Percentiles rank a stretch among this genome's conserved stretches.
Evolutionary conservation across 2,329 filamentous ascomycete genomes (phyloP).

Genomic region (Alternaria novae-zelandiae): DNA sequence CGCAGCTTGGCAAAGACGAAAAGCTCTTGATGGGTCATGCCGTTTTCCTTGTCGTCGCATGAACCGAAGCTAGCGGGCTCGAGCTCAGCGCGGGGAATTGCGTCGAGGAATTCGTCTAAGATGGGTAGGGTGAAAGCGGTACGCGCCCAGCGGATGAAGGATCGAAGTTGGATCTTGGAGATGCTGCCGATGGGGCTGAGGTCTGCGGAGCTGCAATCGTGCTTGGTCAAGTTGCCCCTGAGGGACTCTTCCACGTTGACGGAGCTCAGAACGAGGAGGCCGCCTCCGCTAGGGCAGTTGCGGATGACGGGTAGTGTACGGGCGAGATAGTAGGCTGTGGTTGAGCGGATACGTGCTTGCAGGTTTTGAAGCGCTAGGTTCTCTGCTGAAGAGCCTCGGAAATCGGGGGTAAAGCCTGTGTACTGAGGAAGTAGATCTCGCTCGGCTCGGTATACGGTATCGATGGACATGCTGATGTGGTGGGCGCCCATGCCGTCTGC

Average conservation of each 20-base stretch:
- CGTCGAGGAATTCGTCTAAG: slow-evolving; percentile 67
- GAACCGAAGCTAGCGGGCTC: slow-evolving; percentile 67
- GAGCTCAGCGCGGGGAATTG: slow-evolving; percentile 56
- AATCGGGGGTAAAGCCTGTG: neutral
- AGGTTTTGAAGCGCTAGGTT: slow-evolving; percentile 10
- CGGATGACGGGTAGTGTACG: slow-evolving; percentile 68
- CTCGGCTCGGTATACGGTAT: neutral
- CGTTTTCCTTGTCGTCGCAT: slow-evolving; percentile 63
- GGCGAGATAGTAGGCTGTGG: slow-evolving; percentile 68
- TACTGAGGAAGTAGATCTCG: neutral
- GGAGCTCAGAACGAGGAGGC: slow-evolving; percentile 70
- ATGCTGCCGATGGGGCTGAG: slow-evolving; percentile 66
- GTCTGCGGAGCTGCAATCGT: slow-evolving; percentile 62
- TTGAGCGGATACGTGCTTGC: slow-evolving; percentile 61
- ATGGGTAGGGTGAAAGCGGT: slow-evolving; percentile 66
- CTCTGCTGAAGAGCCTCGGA: neutral
- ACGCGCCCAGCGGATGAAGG: slow-evolving; percentile 68
- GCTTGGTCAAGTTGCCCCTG: slow-evolving; percentile 70
- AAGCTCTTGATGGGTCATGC: slow-evolving; percentile 59
- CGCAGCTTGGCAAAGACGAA: slow-evolving; percentile 60
- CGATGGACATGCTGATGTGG: neutral
- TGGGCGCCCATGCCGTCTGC: neutral
- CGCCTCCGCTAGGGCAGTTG: slow-evolving; percentile 62
- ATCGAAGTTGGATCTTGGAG: slow-evolving; percentile 72
- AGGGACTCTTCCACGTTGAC: slow-evolving; percentile 66